Conservation (phyloP, 257 asterid genomes). For the Jasminum sambac region DNA sequence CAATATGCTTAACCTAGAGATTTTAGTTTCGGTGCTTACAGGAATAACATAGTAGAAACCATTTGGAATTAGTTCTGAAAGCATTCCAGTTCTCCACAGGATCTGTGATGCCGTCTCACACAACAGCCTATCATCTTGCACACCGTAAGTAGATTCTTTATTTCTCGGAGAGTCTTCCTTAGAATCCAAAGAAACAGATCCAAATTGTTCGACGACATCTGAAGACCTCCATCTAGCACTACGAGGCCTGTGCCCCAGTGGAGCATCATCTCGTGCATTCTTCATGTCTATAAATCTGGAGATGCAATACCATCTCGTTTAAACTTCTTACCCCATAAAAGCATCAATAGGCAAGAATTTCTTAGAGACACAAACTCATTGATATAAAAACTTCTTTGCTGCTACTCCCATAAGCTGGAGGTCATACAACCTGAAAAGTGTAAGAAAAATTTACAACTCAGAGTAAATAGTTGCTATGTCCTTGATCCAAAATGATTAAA, state of each 20-base stretch:
- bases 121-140: slow-evolving; percentile 44
- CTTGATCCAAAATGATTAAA: background rate
- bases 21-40: slow-evolving; percentile 54
- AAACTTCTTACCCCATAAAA: slow-evolving; percentile 37
- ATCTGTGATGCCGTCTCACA: slow-evolving; percentile 72
- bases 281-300: slow-evolving; percentile 53
- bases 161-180: slow-evolving; percentile 43
- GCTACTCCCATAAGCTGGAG: slow-evolving; percentile 30
- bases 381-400: slow-evolving; percentile 22
- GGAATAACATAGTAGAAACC: slow-evolving; percentile 95
- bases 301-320: slow-evolving; percentile 39
- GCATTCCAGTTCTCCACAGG: slow-evolving; percentile 90
- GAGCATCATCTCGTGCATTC: slow-evolving; percentile 54
- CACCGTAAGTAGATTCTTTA: slow-evolving; percentile 43
- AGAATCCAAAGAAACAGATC: slow-evolving; percentile 71
- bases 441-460: slow-evolving; percentile 16
- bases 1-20: slow-evolving; percentile 10
- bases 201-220: slow-evolving; percentile 66
- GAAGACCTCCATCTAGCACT: slow-evolving; percentile 70
- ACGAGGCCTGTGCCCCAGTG: slow-evolving; percentile 59
- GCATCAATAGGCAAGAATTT: slow-evolving; percentile 27
- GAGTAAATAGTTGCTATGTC: background rate
- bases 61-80: slow-evolving; percentile 85
- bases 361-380: slow-evolving; percentile 24
- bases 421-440: slow-evolving; percentile 52